Base-by-base conservation (phyloP, 2,329 filamentous ascomycete genomes). In the Colletotrichum acutatum region DNA sequence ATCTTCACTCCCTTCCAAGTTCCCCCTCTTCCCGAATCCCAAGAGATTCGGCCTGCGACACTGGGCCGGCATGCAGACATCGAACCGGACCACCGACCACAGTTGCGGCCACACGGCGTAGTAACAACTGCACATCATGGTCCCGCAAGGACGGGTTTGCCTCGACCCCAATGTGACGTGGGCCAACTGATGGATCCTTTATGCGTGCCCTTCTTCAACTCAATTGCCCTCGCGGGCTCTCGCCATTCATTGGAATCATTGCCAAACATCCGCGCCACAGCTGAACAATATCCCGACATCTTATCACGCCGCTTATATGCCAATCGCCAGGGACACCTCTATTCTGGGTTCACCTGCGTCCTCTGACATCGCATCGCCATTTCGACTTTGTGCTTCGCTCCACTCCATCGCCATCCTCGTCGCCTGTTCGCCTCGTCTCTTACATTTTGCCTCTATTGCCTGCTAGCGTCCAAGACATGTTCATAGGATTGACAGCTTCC, bases 91-190 rank as follows among this genome's bases (percentile, higher is more conserved):
- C 37, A 42, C 37, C 37, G 52, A 26, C 24, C 52, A 65, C 32
- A 24, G 5, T 24, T 22, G 30, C 8, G 54, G 22, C 37, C 34
- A 37, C 59, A 32, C 46, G 42, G 34, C 37, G 57, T 71, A 57
- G 57, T 57, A 62, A 57, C 52, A 32, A 30, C 9, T 37, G 68
- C 64, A 68, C 46, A 68, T 61, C 68, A 68, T 32, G 26, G 64
- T 68, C 53, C 64, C 68, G 57, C 37, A 58, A n/a, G 57, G 14
- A 32, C 65, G 64, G 58, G 54, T 68, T 59, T 19, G 63, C 37
- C 30, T 68, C 60, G 54, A 57, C 26, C 56, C 68, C 64, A 62
- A 68, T 71, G 68, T 52, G 30, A 71, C 64, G 64, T 62, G 52
- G 52, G 28, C 49, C 37, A 53, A 11, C 46, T 14, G 42, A 53